Evolutionary conservation across 306 rosid genomes (phyloP), one percentile per base, ranked within the genome.

Genomic region (Prunus fruticosa): DNA sequence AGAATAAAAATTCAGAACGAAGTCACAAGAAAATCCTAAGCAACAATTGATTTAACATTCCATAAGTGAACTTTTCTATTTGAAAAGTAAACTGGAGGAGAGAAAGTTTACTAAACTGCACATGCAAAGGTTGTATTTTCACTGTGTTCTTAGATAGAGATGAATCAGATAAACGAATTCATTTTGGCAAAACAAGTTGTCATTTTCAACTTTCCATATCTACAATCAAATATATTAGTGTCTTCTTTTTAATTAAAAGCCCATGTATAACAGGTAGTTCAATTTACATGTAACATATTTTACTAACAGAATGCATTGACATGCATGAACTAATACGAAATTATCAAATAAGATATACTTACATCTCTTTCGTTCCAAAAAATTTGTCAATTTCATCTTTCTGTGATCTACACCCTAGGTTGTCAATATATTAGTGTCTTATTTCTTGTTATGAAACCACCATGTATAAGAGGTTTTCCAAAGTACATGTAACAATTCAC

Each of bases 331-430:
- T 13, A 19, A 68, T 51, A 68, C 11, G 28, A 54, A 53, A 80
- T 22, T 23, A 41, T 27, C 66, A 72, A 79, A 65, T 38, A 11
- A 65, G 52, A 84, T 64, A 81, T 38, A 85, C 96, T 87, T 86
- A 87, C 98, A 88, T 93, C 81, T 93, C 97, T 78, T 89, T 79
- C 3, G 93, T 88, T 64, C 91, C 97, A 85, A 88, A 91, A 72
- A 93, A 88, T 49, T 90, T 88, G 79, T 91, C 96, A 82, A 93
- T 12, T 45, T 67, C 71, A 43, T 32, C 72, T 47, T 68, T 23
- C 38, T 9, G 56, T 15, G 46, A 23, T 73, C 49, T 73, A 47
- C 49, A 27, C 57, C 23, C 57, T 58, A 73, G 67, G 56, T 57
- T 58, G n/a, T 58, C 68, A 43, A 68, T 28, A 73, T 10, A 73